Percentiles rank a stretch among this genome's conserved stretches.
phyloP scores from a whole-genome alignment of 768 basidiomycete species.

The Xerocomellus dryophilus region DNA sequence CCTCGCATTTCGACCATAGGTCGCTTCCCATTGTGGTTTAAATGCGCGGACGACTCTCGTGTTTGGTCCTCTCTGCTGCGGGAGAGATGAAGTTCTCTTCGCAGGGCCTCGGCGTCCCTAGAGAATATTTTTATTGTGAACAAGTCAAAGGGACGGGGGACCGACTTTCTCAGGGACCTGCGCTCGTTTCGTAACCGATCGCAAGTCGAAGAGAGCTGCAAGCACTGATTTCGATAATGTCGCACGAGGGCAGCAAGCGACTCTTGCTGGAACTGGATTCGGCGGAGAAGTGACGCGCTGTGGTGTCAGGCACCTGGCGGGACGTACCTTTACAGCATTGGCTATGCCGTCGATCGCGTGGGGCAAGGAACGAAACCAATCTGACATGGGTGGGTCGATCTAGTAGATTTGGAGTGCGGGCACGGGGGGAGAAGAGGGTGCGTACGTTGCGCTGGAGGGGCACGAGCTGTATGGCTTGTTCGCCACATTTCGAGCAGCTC shows the following conservation, averaged over 20 bases:
- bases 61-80: slow-evolving; percentile 33
- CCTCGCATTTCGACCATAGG: slow-evolving; percentile 44
- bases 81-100: slow-evolving; percentile 47
- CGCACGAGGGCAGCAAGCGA: slow-evolving; percentile 66
- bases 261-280: slow-evolving; percentile 71
- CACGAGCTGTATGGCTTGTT: slow-evolving; percentile 59
- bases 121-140: slow-evolving; percentile 3
- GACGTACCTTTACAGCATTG: slow-evolving; percentile 60
- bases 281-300: background rate
- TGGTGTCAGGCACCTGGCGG: background rate
- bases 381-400: slow-evolving; percentile 80
- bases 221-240: slow-evolving; percentile 55
- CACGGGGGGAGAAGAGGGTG: background rate
- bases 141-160: slow-evolving; percentile 1
- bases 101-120: slow-evolving; percentile 51
- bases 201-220: slow-evolving; percentile 40
- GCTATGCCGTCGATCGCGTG: slow-evolving; percentile 60
- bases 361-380: slow-evolving; percentile 73
- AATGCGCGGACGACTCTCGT: slow-evolving; percentile 35
- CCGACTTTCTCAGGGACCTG: slow-evolving; percentile 53
- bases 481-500: slow-evolving; percentile 69
- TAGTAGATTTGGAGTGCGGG: slow-evolving; percentile 28
- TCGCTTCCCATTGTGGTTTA: slow-evolving; percentile 67
- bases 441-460: slow-evolving; percentile 73
- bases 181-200: slow-evolving; percentile 38